A percentile compares a stretch with the other conserved stretches of the same genome.
phyloP scores from a whole-genome alignment of 169 alveolate species.

The Plasmodium berghei region DNA sequence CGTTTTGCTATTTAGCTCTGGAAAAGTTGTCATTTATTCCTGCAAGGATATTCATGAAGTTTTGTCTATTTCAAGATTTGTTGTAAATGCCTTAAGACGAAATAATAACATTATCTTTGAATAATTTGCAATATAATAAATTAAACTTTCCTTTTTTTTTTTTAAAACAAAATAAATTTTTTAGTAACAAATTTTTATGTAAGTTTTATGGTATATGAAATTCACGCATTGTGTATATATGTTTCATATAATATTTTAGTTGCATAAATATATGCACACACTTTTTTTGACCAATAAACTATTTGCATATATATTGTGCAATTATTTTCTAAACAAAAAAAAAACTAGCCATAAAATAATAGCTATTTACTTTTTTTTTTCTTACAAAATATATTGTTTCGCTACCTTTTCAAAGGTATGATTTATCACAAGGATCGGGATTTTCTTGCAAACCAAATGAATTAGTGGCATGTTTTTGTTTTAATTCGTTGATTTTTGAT shows the following conservation, averaged over 20 bases:
- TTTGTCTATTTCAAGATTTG: slow-evolving; percentile 38
- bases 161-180: too few species aligned
- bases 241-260: too few species aligned
- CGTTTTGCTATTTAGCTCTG: slow-evolving; percentile 40
- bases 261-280: too few species aligned
- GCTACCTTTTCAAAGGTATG: not conserved
- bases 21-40: slow-evolving; percentile 58
- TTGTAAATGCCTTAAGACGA: slow-evolving; percentile 23
- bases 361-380: too few species aligned
- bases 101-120: slow-evolving; percentile 27
- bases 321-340: slow-evolving; percentile 21
- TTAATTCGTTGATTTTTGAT: slow-evolving; percentile 36
- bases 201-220: too few species aligned
- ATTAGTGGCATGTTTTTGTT: not conserved
- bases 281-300: too few species aligned
- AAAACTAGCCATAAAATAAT: not conserved
- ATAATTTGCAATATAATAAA: not conserved
- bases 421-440: too few species aligned
- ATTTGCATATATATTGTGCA: too few species aligned
- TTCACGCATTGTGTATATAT: too few species aligned
- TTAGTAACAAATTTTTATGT: too few species aligned
- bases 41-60: slow-evolving; percentile 37
- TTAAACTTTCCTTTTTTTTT: too few species aligned
- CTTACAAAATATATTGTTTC: not conserved
- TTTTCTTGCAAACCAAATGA: not conserved